These are phyloP conservation scores for Ceratocystiopsis sp. DNA, from an alignment of 2,329 filamentous ascomycete genomes.

Conservation along the genomic window DNA sequence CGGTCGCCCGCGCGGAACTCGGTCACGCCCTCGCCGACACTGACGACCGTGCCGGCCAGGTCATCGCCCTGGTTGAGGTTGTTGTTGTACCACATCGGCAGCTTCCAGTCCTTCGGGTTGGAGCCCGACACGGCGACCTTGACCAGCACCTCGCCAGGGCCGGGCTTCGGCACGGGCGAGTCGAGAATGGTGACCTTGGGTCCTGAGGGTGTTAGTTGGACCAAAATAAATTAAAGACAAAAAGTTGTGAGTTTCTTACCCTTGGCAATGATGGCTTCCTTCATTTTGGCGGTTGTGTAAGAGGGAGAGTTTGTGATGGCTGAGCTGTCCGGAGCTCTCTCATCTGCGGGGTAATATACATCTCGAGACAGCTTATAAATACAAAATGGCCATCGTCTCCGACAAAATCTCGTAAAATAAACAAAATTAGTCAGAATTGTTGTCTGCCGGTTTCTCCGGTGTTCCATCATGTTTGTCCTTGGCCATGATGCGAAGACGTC, in stretches of 20 bases:
- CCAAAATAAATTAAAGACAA: no score
- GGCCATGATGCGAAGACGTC: no score
- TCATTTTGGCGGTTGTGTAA: neutral
- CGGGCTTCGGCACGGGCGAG: slow-evolving; percentile 21
- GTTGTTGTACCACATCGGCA: slow-evolving; percentile 7
- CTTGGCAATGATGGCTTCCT: slow-evolving; percentile 1
- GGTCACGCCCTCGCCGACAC: slow-evolving; percentile 34
- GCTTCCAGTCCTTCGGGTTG: slow-evolving; percentile 32
- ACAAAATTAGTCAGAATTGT: no score
- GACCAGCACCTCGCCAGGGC: slow-evolving; percentile 11
- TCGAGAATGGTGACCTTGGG: slow-evolving; percentile 21
- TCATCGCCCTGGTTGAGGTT: slow-evolving; percentile 32
- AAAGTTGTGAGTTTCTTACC: no score
- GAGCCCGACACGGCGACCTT: slow-evolving; percentile 19
- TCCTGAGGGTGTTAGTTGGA: slow-evolving; percentile 8
- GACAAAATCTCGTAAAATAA: no score
- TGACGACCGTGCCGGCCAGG: slow-evolving; percentile 36
- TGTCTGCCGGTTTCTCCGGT: no score
- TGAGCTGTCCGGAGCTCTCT: no score
- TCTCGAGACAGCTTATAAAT: no score
- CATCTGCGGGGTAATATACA: no score
- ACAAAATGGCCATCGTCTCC: no score
- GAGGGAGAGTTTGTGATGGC: no score
- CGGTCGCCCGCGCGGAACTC: slow-evolving; percentile 42
- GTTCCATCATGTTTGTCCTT: no score